Evolutionary conservation across 768 basidiomycete genomes (phyloP), one percentile per base, ranked within the genome.

Genomic region (Auricularia sp.): DNA sequence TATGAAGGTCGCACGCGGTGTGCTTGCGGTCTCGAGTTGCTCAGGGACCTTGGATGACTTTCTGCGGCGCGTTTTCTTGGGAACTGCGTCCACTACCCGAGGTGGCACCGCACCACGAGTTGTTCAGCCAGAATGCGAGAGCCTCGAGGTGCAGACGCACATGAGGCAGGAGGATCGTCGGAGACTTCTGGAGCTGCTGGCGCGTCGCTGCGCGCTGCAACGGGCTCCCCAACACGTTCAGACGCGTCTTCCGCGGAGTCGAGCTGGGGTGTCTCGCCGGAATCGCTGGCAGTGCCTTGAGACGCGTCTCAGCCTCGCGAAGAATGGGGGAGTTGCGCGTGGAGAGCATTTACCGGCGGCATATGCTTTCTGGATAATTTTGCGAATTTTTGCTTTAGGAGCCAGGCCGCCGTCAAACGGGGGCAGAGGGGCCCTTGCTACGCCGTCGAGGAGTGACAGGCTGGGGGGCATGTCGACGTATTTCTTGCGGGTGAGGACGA

Each of bases 31-130:
- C 7, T 42, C 39, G 7, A 42, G 8, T 42, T 42, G 7, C 2
- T 42, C 8, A 42, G 39, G 39, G 39, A 14, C 39, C 39, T 42
- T 42, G 8, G 39, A 7, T 2, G 4, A 42, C 54, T 54, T 54
- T 29, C 54, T 54, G 54, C 54, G 54, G 54, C 54, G 54, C 54
- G 54, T 54, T 54, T n/a, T 54, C 29, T 54, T 54, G n/a, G 54
- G 54, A 18, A 3, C 7, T 8, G 10, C 54, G n/a, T n/a, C 54
- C 29, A 42, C 39, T 42, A 29, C 29, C 29, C 29, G 29, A 29
- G 29, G 29, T 29, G 2, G 4, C 0, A 14, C 39, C 13, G 39
- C 13, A 42, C 8, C 29, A 42, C 13, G 7, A 42, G 39, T 42
- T 0, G 39, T 42, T 42, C 39, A 42, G 39, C 39, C 7, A 14